Evolutionary conservation across 1,139 yeast genomes (phyloP).

Genomic region (Wickerhamomyces sp.): DNA sequence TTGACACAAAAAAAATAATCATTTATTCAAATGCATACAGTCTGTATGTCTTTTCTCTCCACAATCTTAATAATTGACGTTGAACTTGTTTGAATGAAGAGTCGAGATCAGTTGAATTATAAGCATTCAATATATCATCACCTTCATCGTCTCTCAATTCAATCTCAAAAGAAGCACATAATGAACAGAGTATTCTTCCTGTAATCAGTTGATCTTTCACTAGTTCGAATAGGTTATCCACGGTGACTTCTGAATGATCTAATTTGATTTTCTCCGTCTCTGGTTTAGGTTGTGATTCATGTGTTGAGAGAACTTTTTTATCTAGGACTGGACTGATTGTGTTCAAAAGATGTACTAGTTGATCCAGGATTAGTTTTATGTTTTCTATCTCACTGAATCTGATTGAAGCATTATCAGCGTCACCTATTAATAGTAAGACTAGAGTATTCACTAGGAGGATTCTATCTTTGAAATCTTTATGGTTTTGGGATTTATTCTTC

Average conservation of each 20-base stretch:
- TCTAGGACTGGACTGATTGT: constrained; percentile 20
- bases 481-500: neutral
- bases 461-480: neutral
- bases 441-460: constrained; percentile 16
- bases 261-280: neutral
- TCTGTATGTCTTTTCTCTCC: constrained; percentile 5
- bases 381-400: constrained; percentile 5
- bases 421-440: constrained; percentile 21
- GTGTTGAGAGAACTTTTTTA: constrained; percentile 4
- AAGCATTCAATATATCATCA: neutral
- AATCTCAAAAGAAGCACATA: constrained; percentile 28
- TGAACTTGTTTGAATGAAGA: neutral
- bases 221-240: constrained; percentile 21
- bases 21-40: constrained; percentile 1
- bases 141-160: constrained; percentile 9
- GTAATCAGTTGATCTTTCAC: constrained; percentile 25
- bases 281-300: neutral
- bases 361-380: neutral
- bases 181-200: constrained; percentile 27
- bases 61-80: constrained; percentile 5
- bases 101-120: neutral
- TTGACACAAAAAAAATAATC: neutral
- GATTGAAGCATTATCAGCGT: constrained; percentile 15
- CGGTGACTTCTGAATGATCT: constrained; percentile 3
- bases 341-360: constrained; percentile 4